These are phyloP conservation scores for Teunomyces cretensis DNA, from an alignment of 805 yeast genomes.

Conservation along the genomic window DNA sequence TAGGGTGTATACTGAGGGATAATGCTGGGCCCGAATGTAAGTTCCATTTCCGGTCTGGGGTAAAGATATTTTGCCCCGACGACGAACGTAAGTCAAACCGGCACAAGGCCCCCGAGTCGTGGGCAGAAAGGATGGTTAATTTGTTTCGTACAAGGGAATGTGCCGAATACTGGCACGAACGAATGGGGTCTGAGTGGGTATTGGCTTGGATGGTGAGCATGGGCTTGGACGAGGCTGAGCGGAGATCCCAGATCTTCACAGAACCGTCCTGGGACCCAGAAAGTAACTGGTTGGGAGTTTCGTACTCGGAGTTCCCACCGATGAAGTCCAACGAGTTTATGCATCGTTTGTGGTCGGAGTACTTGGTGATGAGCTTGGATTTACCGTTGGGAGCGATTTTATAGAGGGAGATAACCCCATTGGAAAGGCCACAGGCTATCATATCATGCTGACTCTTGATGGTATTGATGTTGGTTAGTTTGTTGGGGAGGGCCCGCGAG, in stretches of 20 bases:
- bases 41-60: slow-evolving; percentile 74
- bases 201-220: slow-evolving; percentile 44
- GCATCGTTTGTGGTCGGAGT: slow-evolving; percentile 42
- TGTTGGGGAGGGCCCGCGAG: slow-evolving; percentile 8
- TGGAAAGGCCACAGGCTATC: slow-evolving; percentile 42
- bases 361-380: slow-evolving; percentile 25
- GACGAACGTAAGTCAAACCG: slow-evolving; percentile 74
- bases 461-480: slow-evolving; percentile 39
- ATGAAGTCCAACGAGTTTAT: slow-evolving; percentile 43
- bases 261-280: slow-evolving; percentile 80
- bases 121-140: slow-evolving; percentile 64
- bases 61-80: slow-evolving; percentile 19
- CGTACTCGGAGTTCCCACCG: slow-evolving; percentile 11
- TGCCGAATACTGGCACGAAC: slow-evolving; percentile 54
- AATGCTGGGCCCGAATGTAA: slow-evolving; percentile 93
- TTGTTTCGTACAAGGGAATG: slow-evolving; percentile 45
- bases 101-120: slow-evolving; percentile 85
- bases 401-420: slow-evolving; percentile 34
- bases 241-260: slow-evolving; percentile 72
- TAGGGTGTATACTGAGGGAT: slow-evolving; percentile 86
- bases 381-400: slow-evolving; percentile 33
- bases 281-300: slow-evolving; percentile 24
- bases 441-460: slow-evolving; percentile 31
- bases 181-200: slow-evolving; percentile 70
- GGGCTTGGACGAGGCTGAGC: slow-evolving; percentile 48